Percentiles rank a stretch among this genome's conserved stretches.
phyloP scores from a whole-genome alignment of 345 rosid species.

The Crucihimalaya himalaica region DNA sequence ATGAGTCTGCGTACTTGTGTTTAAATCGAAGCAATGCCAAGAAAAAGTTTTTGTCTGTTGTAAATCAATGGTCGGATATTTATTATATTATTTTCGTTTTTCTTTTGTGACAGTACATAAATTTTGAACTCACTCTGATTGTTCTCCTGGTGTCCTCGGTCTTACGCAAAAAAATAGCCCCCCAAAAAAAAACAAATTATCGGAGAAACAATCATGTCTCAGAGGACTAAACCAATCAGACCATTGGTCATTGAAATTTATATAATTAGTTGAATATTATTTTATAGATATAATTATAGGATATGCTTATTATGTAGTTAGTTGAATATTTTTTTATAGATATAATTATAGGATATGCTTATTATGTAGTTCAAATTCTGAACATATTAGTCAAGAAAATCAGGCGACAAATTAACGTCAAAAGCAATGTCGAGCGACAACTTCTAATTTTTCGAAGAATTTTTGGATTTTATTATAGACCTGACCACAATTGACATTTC shows the following conservation, averaged over 20 bases:
- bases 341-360: not conserved
- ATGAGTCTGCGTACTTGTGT: constrained; percentile 13
- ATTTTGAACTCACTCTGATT: not conserved
- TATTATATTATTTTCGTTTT: not conserved
- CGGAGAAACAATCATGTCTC: not conserved
- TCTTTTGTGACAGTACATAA: not conserved
- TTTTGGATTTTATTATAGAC: not conserved
- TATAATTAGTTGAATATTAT: not conserved
- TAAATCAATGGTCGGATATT: constrained; percentile 32
- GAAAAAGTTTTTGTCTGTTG: constrained; percentile 15
- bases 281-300: not conserved
- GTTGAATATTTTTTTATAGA: not conserved
- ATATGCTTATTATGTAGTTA: not conserved
- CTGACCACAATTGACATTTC: not conserved
- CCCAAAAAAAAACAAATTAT: not conserved
- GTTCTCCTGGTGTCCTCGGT: constrained; percentile 1
- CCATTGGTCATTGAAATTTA: not conserved
- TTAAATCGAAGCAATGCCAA: constrained; percentile 11
- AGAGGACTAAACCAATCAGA: not conserved
- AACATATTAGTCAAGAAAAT: not conserved
- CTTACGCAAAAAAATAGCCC: not conserved
- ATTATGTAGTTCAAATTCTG: not conserved
- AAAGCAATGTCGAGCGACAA: not conserved
- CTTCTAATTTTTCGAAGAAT: not conserved
- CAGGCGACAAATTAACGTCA: not conserved